These are phyloP conservation scores for Glycine soja DNA, from an alignment of 306 rosid genomes.

Conservation along the genomic window DNA sequence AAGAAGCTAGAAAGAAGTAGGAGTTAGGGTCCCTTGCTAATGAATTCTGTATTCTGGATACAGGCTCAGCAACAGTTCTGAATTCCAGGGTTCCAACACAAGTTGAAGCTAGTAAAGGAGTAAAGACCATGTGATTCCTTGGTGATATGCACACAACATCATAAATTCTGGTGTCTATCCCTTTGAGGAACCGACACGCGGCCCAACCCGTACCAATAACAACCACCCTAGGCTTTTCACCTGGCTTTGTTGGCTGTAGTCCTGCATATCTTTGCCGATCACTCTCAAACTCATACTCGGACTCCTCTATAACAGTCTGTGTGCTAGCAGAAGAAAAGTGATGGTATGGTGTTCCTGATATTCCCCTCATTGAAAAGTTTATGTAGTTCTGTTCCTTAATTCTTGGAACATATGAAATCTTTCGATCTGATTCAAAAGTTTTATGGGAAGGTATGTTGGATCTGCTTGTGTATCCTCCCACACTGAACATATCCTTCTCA, in stretches of 20 bases:
- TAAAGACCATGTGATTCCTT: slow-evolving; percentile 94
- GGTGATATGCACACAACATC: slow-evolving; percentile 92
- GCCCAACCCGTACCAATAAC: slow-evolving; percentile 98
- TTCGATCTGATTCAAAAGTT: slow-evolving; percentile 43
- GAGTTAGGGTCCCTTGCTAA: slow-evolving; percentile 72
- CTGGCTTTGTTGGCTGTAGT: slow-evolving; percentile 84
- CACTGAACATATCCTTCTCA: slow-evolving; percentile 44
- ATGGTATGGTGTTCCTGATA: slow-evolving; percentile 58
- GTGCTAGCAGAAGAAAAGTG: slow-evolving; percentile 52
- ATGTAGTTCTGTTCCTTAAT: slow-evolving; percentile 53
- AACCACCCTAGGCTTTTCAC: slow-evolving; percentile 93
- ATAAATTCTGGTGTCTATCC: slow-evolving; percentile 72
- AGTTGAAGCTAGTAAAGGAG: slow-evolving; percentile 93
- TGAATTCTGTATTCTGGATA: slow-evolving; percentile 75
- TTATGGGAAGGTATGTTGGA: slow-evolving; percentile 41
- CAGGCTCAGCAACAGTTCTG: slow-evolving; percentile 91
- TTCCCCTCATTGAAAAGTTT: slow-evolving; percentile 64
- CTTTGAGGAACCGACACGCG: slow-evolving; percentile 89
- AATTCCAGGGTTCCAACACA: slow-evolving; percentile 96
- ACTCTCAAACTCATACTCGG: slow-evolving; percentile 64
- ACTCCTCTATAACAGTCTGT: slow-evolving; percentile 61
- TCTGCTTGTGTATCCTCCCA: slow-evolving; percentile 49
- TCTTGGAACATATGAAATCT: slow-evolving; percentile 52
- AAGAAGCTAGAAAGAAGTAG: slow-evolving; percentile 79
- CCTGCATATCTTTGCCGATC: slow-evolving; percentile 64